Evolutionary conservation across 2,329 filamentous ascomycete species (phyloP).

Genomic region (Lasiodiplodia gonubiensis): DNA sequence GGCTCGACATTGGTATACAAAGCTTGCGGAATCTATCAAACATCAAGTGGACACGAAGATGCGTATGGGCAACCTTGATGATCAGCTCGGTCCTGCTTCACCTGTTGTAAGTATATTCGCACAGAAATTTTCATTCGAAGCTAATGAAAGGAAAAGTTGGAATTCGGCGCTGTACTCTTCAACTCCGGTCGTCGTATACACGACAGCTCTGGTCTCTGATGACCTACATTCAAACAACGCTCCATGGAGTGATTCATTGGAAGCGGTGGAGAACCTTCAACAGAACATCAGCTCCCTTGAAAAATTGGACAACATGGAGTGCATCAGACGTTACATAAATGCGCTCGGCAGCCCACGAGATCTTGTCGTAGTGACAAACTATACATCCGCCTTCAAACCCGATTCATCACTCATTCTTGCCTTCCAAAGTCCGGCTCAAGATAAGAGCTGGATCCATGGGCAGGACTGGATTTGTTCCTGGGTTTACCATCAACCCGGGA

Average conservation of each 20-base stretch:
- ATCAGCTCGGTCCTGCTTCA: constrained; percentile 14
- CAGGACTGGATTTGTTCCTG: background rate
- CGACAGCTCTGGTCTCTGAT: background rate
- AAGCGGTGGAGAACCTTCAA: background rate
- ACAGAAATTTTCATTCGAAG: background rate
- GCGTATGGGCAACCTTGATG: background rate
- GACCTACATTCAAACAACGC: background rate
- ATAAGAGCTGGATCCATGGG: too few species aligned
- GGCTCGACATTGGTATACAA: constrained; percentile 51
- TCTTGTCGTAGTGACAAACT: background rate
- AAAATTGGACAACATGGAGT: background rate
- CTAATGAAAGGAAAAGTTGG: background rate
- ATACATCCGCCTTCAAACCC: background rate
- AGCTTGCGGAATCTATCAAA: constrained; percentile 42
- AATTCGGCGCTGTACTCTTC: constrained; percentile 3
- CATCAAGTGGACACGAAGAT: constrained; percentile 27
- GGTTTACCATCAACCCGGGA: background rate
- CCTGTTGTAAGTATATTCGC: background rate
- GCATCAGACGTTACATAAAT: background rate
- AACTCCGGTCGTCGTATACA: background rate
- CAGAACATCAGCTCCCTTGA: background rate
- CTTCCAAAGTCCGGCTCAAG: background rate
- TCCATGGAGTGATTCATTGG: background rate
- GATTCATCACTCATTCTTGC: background rate
- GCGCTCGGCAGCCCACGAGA: background rate